Evolutionary conservation across 306 rosid genomes (phyloP), one percentile per base, ranked within the genome.

Genomic region (Abrus pulchellus): DNA sequence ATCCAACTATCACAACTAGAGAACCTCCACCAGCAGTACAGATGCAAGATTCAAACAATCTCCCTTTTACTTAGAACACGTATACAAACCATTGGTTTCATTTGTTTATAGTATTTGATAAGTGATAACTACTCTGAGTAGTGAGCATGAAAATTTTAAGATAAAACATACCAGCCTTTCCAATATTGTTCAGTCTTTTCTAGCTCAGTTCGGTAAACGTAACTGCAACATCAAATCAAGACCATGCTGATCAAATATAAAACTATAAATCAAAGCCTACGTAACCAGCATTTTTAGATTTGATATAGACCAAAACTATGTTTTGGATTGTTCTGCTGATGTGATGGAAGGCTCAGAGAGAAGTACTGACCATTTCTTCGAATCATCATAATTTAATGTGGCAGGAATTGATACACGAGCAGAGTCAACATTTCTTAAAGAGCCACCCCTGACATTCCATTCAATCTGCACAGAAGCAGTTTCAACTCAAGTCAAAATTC

Each of bases 111-210:
- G 68, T n/a, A 72, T 65, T 27, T 50, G 50, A 27, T 36, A 38
- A 38, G 41, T 38, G 41, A 20, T 38, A 45, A 47, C 12, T 33
- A 28, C 33, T 14, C 53, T 44, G 14, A 56, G 3, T 55, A 28
- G 34, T 32, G 48, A 34, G 29, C 53, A 83, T 9, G 28, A 80
- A 66, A 72, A 48, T 66, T 32, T 12, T 27, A 55, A 55, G 78
- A 69, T 14, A 73, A 60, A 2, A 77, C 91, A 79, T 89, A 94
- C 99, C 99, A 95, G 84, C 89, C 90, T 87, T 88, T 95, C 99
- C 99, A 95, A 87, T 90, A 90, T 76, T 95, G 96, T 82, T 95
- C 98, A 14, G 97, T 95, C 90, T 91, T 90, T 85, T 83, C 97
- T 33, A 95, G 84, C 78, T 70, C 88, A 38, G 98, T 90, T 69